Evolutionary conservation across 257 asterid genomes (phyloP), one percentile per base, ranked within the genome.

Genomic region (Jacaranda mimosifolia): DNA sequence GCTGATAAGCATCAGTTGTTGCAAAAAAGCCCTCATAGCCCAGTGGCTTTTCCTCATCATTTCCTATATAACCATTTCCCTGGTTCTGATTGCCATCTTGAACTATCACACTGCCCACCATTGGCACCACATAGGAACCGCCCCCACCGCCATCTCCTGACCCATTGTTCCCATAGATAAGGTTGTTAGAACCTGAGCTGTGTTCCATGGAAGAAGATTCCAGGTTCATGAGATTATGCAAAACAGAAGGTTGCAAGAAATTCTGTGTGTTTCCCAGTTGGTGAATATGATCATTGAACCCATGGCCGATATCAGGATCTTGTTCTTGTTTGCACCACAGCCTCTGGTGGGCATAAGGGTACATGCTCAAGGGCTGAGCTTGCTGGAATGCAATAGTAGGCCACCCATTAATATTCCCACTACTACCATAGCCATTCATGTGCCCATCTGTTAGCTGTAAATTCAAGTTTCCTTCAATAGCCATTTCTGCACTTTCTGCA

Each of bases 281-380:
- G 26, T 70, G 72, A 5, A 80, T 75, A 7, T n/a, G n/a, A n/a
- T 80, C 74, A 8, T 67, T 60, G 43, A 17, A 71, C 1, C 79
- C 79, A 26, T 26, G 32, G 32, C 32, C 32, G 6, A 53, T 66
- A 14, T 70, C 53, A 1, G 67, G 15, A 45, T 81, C 82, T 36
- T 72, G 79, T 46, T 91, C 98, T 65, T 87, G 92, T 53, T 91
- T 93, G 81, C 96, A 91, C 97, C 97, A 91, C 9, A 87, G 35
- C 55, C 85, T 74, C 59, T 83, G 93, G 6, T 86, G 92, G 14
- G 80, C 77, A 19, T 77, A 91, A 4, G 88, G 63, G 84, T 85
- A 68, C 80, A 42, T 42, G 9, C 46, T 42, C 46, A 42, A 42
- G 46, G 46, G 46, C 74, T 76, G 91, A 6, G 91, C 59, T 68